Evolutionary conservation across 2,329 filamentous ascomycete genomes (phyloP).

Genomic region (Cryphonectria nitschkei): DNA sequence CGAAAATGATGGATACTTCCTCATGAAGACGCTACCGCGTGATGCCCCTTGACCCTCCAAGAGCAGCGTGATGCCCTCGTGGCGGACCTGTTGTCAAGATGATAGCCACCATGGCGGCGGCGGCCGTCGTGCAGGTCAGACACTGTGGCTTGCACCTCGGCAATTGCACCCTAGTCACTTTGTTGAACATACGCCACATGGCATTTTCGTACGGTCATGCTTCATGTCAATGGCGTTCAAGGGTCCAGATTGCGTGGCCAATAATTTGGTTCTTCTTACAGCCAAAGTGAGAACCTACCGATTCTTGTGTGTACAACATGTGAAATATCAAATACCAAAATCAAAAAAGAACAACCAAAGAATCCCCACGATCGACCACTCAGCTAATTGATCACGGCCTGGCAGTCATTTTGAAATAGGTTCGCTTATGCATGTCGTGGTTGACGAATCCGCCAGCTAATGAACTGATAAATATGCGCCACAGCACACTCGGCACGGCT

Average conservation of each 20-base stretch:
- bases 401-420: background rate
- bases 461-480: background rate
- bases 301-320: background rate
- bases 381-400: background rate
- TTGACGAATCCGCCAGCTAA: background rate
- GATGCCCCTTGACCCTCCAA: background rate
- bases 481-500: background rate
- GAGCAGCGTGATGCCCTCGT: too few species aligned
- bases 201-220: too few species aligned
- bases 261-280: background rate
- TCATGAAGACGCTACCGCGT: too few species aligned
- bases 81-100: background rate
- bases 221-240: background rate
- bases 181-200: background rate
- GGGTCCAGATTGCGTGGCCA: background rate
- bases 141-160: conserved; percentile 1
- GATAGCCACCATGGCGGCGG: background rate
- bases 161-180: background rate
- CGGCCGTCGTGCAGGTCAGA: background rate
- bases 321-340: background rate
- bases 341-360: background rate
- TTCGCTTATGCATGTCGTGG: background rate
- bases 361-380: too few species aligned
- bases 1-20: too few species aligned
- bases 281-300: too few species aligned